These are phyloP conservation scores for Conringia planisiliqua DNA, from an alignment of 345 rosid genomes.

Conservation along the genomic window DNA sequence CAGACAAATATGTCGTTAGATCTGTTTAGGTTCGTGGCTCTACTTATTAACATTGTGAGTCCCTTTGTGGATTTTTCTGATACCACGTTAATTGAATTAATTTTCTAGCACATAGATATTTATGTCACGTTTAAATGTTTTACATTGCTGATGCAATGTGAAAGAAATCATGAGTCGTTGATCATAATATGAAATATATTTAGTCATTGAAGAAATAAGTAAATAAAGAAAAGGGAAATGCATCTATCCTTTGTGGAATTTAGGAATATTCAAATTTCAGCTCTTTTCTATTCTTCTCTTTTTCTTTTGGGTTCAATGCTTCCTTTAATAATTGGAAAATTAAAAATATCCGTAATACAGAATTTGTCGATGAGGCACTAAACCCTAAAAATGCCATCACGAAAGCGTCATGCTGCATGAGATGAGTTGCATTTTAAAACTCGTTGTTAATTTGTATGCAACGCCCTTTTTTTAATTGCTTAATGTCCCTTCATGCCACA, in stretches of 20 bases:
- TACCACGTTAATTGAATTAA: background rate
- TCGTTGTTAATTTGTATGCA: conserved; percentile 12
- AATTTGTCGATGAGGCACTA: conserved; percentile 4
- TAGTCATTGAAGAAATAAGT: background rate
- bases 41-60: background rate
- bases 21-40: background rate
- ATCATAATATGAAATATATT: background rate
- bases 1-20: background rate
- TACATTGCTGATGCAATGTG: conserved; percentile 20
- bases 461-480: conserved; percentile 11
- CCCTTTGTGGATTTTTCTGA: background rate
- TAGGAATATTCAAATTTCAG: background rate
- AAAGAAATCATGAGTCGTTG: background rate
- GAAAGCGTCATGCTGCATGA: conserved; percentile 35
- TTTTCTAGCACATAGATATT: background rate
- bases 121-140: background rate
- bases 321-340: background rate
- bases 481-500: conserved; percentile 30
- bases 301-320: conserved; percentile 6
- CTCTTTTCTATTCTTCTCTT: background rate
- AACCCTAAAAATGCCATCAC: conserved; percentile 33
- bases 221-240: background rate
- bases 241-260: background rate
- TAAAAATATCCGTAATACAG: background rate
- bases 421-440: conserved; percentile 12